Percentiles rank a stretch among this genome's conserved stretches.
phyloP scores from a whole-genome alignment of 2,329 filamentous ascomycete genomes.

The Beauveria scarabaeidicola region DNA sequence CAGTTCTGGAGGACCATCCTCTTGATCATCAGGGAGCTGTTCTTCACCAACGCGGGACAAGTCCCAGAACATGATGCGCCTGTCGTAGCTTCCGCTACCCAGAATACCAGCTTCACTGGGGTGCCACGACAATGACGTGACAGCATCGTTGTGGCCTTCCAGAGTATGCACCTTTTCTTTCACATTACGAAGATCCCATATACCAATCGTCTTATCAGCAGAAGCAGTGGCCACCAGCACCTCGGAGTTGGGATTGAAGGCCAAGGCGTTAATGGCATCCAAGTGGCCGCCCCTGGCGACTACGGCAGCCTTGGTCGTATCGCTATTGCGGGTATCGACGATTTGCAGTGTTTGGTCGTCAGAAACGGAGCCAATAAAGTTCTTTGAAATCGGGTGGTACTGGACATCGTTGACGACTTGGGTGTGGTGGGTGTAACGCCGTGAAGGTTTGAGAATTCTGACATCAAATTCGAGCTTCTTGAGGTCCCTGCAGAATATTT shows the following conservation, averaged over 20 bases:
- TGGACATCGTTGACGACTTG: slow-evolving; percentile 96
- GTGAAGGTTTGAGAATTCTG: slow-evolving; percentile 60
- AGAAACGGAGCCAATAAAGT: slow-evolving; percentile 85
- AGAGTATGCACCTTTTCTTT: slow-evolving; percentile 84
- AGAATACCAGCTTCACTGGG: slow-evolving; percentile 82
- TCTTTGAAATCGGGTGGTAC: slow-evolving; percentile 78
- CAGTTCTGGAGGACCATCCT: slow-evolving; percentile 92
- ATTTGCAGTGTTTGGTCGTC: slow-evolving; percentile 92
- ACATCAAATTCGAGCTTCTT: slow-evolving; percentile 63
- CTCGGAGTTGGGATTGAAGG: slow-evolving; percentile 90
- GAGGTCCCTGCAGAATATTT: slow-evolving; percentile 55
- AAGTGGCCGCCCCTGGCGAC: slow-evolving; percentile 67
- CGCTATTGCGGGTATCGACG: slow-evolving; percentile 68
- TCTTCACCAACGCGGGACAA: slow-evolving; percentile 86
- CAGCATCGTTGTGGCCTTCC: slow-evolving; percentile 79
- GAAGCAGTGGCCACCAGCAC: slow-evolving; percentile 87
- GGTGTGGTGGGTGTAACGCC: slow-evolving; percentile 78
- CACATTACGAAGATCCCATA: slow-evolving; percentile 92
- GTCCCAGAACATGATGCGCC: slow-evolving; percentile 95
- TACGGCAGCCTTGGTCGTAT: slow-evolving; percentile 58
- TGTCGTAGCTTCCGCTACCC: slow-evolving; percentile 85
- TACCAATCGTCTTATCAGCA: slow-evolving; percentile 85
- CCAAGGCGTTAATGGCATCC: slow-evolving; percentile 91
- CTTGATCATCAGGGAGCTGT: slow-evolving; percentile 87
- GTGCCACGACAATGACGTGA: slow-evolving; percentile 92